phyloP scores from a whole-genome alignment of 2,329 filamentous ascomycete species.

The Hypomyces rosellus region DNA sequence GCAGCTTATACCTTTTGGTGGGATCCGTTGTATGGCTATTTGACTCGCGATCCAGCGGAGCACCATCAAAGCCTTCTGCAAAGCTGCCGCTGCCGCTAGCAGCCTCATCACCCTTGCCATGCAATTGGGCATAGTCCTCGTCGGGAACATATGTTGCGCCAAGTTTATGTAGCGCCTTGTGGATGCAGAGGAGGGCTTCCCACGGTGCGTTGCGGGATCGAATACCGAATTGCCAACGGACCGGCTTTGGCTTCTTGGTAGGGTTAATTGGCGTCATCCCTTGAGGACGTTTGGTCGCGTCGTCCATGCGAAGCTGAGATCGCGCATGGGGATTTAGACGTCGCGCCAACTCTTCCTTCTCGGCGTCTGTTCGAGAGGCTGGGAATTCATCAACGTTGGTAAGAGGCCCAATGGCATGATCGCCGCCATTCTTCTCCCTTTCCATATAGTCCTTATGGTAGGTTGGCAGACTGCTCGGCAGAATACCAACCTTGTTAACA shows the following conservation, averaged over 20 bases:
- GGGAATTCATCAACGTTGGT: conserved; percentile 42
- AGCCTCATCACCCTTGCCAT: conserved; percentile 32
- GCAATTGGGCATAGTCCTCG: conserved; percentile 48
- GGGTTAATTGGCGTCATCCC: conserved; percentile 58
- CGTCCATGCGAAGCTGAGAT: conserved; percentile 63
- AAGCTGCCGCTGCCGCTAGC: conserved; percentile 36
- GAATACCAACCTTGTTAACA: conserved; percentile 80
- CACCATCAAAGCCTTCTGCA: conserved; percentile 31
- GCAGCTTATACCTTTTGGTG: conserved; percentile 67
- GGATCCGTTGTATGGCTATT: conserved; percentile 41
- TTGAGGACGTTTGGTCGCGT: conserved; percentile 51
- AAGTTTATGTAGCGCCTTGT: conserved; percentile 81
- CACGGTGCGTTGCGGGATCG: conserved; percentile 88
- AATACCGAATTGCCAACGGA: conserved; percentile 98
- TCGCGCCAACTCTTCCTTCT: conserved; percentile 74
- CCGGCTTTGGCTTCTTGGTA: conserved; percentile 67
- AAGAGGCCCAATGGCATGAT: conserved; percentile 33
- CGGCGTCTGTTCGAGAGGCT: conserved; percentile 55
- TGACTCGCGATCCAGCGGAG: conserved; percentile 27
- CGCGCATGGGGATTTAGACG: conserved; percentile 81
- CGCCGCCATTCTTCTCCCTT: conserved; percentile 51
- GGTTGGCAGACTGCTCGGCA: conserved; percentile 83
- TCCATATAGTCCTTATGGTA: conserved; percentile 91
- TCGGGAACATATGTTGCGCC: conserved; percentile 81
- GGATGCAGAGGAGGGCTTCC: conserved; percentile 91